phyloP scores from a whole-genome alignment of 768 basidiomycete genomes.

The Psilocybe sp. region DNA sequence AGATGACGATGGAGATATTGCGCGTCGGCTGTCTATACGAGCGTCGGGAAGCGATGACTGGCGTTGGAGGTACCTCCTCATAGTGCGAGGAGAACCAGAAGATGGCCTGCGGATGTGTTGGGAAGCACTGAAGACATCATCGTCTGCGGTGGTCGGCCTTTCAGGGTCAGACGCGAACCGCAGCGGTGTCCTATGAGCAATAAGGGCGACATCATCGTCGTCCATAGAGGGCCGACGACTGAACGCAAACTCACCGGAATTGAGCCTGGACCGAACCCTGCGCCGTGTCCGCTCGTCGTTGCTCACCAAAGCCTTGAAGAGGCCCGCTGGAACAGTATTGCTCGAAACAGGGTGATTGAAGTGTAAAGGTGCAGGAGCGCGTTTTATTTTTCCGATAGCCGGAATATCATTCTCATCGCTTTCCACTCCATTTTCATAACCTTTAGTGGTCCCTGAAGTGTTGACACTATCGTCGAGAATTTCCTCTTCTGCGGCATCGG shows the following conservation, averaged over 20 bases:
- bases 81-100: too few species aligned
- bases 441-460: constrained; percentile 35
- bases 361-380: constrained; percentile 75
- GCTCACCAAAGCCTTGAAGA: constrained; percentile 77
- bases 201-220: constrained; percentile 66
- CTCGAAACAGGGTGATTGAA: constrained; percentile 55
- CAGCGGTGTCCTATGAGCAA: constrained; percentile 48
- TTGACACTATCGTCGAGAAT: constrained; percentile 17
- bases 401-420: constrained; percentile 26
- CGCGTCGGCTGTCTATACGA: constrained; percentile 36
- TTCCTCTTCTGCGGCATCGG: constrained; percentile 2
- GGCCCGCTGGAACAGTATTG: constrained; percentile 80
- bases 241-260: constrained; percentile 74
- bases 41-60: constrained; percentile 59
- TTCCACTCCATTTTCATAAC: constrained; percentile 22
- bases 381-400: constrained; percentile 40
- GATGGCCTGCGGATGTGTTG: constrained; percentile 29
- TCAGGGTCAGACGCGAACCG: constrained; percentile 59
- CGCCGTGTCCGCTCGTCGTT: constrained; percentile 68
- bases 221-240: constrained; percentile 72
- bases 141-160: constrained; percentile 16
- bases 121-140: constrained; percentile 35
- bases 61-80: constrained; percentile 18
- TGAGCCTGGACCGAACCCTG: constrained; percentile 71
- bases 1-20: constrained; percentile 35